A percentile compares a stretch with the other conserved stretches of the same genome.
Conservation (phyloP, 2,329 filamentous ascomycete genomes). For the Colletotrichum ledebouriae region DNA sequence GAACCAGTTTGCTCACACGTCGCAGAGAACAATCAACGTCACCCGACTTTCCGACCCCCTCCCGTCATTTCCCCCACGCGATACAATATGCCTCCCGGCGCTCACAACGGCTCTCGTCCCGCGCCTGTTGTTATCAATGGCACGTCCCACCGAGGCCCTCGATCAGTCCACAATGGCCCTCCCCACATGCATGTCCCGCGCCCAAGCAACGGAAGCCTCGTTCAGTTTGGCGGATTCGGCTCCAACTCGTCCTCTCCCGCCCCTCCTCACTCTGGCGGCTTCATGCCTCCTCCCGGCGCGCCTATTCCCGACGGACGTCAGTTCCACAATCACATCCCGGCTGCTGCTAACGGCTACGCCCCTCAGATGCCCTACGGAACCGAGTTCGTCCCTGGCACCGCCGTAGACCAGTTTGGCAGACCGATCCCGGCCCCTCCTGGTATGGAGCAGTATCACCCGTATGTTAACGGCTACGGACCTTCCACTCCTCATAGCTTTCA, state of each 20-base stretch:
- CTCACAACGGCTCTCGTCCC: constrained; percentile 46
- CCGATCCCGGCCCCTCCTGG: constrained; percentile 51
- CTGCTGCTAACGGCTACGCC: constrained; percentile 53
- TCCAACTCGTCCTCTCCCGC: constrained; percentile 72
- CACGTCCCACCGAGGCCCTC: constrained; percentile 50
- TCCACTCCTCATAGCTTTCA: constrained; percentile 73
- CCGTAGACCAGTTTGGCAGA: constrained; percentile 55
- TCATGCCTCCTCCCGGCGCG: constrained; percentile 64
- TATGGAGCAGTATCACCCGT: constrained; percentile 51
- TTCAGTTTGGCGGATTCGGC: constrained; percentile 67
- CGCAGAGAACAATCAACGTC: constrained; percentile 25
- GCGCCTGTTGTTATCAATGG: constrained; percentile 51
- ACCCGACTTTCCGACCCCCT: constrained; percentile 46
- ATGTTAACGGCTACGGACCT: constrained; percentile 61
- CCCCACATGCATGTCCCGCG: constrained; percentile 63
- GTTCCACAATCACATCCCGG: constrained; percentile 44
- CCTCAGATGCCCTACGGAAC: constrained; percentile 54
- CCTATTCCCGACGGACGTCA: constrained; percentile 50
- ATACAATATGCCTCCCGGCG: constrained; percentile 55
- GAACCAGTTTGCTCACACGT: constrained; percentile 11
- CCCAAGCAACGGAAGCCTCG: constrained; percentile 66
- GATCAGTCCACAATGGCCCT: constrained; percentile 53
- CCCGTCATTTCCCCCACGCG: constrained; percentile 51
- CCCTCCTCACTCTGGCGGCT: constrained; percentile 61
- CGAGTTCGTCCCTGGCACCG: constrained; percentile 52